Evolutionary conservation across 306 rosid genomes (phyloP).

Genomic region (Spatholobus suberectus): DNA sequence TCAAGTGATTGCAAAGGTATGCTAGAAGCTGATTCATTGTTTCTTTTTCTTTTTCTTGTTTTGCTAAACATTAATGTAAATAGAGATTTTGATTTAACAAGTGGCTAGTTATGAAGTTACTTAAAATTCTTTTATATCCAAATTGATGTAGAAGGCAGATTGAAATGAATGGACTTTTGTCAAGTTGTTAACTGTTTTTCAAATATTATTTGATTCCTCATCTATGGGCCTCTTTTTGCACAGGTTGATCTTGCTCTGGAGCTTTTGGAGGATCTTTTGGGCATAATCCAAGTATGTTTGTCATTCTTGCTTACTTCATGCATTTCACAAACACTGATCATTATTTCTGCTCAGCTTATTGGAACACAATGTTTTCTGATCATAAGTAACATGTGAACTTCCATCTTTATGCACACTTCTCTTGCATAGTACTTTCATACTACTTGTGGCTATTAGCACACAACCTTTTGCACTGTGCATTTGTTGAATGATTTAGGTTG

Average conservation of each 20-base stretch:
- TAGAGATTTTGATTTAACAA: conserved; percentile 8
- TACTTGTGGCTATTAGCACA: not conserved
- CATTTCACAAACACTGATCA: not conserved
- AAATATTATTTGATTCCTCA: conserved; percentile 38
- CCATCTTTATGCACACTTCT: conserved; percentile 2
- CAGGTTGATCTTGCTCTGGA: conserved; percentile 92
- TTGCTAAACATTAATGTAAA: not conserved
- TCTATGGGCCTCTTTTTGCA: conserved; percentile 37
- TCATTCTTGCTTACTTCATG: not conserved
- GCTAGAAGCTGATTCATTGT: conserved; percentile 34
- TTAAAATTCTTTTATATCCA: not conserved
- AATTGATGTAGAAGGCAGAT: not conserved
- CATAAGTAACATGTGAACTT: conserved; percentile 7
- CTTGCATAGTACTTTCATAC: not conserved
- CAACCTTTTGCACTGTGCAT: not conserved
- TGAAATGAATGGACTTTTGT: conserved; percentile 3
- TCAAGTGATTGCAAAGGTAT: conserved; percentile 88
- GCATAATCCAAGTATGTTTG: conserved; percentile 73
- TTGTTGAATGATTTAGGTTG: conserved; percentile 35
- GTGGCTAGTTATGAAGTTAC: not conserved
- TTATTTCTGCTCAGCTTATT: conserved; percentile 29
- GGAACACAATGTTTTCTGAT: not conserved
- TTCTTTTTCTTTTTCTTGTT: conserved; percentile 4
- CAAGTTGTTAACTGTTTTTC: not conserved
- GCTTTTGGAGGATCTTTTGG: conserved; percentile 95